A percentile compares a stretch with the other conserved stretches of the same genome.
Conservation (phyloP, 176 grass and related monocot species). For the Eleusine coracana region DNA sequence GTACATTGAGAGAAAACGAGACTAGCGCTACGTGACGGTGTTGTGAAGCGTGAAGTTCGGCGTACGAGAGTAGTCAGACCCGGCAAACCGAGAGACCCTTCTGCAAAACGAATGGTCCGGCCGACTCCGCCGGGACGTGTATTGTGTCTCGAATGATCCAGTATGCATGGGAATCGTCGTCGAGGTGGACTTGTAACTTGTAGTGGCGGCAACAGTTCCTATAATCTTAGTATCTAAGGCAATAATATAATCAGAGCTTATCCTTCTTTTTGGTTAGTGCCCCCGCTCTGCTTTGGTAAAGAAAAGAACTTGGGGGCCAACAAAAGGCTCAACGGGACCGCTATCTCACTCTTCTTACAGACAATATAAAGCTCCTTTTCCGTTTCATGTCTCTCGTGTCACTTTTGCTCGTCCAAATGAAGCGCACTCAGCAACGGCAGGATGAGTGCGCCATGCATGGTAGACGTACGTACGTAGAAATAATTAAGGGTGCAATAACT, state of each 20-base stretch:
- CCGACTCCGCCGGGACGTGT: not conserved
- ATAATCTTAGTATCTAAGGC: not conserved
- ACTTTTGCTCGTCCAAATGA: too few relatives aligned
- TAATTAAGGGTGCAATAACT: too few relatives aligned
- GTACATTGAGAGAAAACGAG: not conserved
- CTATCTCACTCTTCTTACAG: not conserved
- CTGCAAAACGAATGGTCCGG: not conserved
- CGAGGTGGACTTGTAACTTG: too few relatives aligned
- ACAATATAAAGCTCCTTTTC: constrained; percentile 1
- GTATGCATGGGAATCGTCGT: not conserved
- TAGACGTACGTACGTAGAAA: too few relatives aligned
- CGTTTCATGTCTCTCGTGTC: not conserved
- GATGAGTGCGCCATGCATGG: too few relatives aligned
- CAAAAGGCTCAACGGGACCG: not conserved
- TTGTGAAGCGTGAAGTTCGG: too few relatives aligned
- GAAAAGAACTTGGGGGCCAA: constrained; percentile 2
- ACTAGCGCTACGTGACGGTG: too few relatives aligned
- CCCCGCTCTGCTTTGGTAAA: constrained; percentile 3
- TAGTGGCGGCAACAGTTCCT: too few relatives aligned
- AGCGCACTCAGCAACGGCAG: too few relatives aligned
- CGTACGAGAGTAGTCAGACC: not conserved
- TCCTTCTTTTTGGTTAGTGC: not conserved
- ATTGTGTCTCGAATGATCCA: not conserved
- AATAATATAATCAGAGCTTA: not conserved
- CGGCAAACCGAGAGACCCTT: too few relatives aligned